phyloP scores from a whole-genome alignment of 1,284 basidiomycete genomes.

The Rhodotorula sp. region DNA sequence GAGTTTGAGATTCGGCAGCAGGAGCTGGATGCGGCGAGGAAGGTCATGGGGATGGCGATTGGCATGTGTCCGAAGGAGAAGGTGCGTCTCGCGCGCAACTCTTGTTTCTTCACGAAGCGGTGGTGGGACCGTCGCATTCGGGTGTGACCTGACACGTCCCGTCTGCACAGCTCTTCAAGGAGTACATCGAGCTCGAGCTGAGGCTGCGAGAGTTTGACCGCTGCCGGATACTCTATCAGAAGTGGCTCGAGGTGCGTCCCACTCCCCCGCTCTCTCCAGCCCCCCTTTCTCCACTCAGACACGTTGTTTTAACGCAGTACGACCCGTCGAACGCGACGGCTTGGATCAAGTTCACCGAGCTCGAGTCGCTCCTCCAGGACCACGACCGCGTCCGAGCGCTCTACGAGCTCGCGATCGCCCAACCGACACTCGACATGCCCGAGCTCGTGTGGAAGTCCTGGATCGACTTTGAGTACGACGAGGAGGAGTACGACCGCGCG shows the following conservation, averaged over 20 bases:
- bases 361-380: slow-evolving; percentile 90
- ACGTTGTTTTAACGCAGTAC: slow-evolving; percentile 56
- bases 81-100: slow-evolving; percentile 1
- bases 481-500: slow-evolving; percentile 83
- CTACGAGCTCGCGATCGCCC: slow-evolving; percentile 91
- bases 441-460: slow-evolving; percentile 72
- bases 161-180: slow-evolving; percentile 66
- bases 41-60: slow-evolving; percentile 83
- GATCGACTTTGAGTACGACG: slow-evolving; percentile 94
- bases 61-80: slow-evolving; percentile 96
- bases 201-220: slow-evolving; percentile 81
- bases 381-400: slow-evolving; percentile 88
- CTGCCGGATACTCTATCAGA: slow-evolving; percentile 87
- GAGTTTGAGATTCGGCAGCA: slow-evolving; percentile 86
- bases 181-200: slow-evolving; percentile 89
- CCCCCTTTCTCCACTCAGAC: background rate
- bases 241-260: slow-evolving; percentile 75
- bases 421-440: slow-evolving; percentile 91
- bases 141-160: background rate
- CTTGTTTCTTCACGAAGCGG: too few species aligned
- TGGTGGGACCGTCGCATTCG: background rate
- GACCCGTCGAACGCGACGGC: slow-evolving; percentile 85
- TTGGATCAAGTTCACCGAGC: slow-evolving; percentile 97
- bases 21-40: slow-evolving; percentile 79
- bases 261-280: background rate